Base-by-base conservation (phyloP, 805 yeast genomes). In the Pichia phayaonensis region DNA sequence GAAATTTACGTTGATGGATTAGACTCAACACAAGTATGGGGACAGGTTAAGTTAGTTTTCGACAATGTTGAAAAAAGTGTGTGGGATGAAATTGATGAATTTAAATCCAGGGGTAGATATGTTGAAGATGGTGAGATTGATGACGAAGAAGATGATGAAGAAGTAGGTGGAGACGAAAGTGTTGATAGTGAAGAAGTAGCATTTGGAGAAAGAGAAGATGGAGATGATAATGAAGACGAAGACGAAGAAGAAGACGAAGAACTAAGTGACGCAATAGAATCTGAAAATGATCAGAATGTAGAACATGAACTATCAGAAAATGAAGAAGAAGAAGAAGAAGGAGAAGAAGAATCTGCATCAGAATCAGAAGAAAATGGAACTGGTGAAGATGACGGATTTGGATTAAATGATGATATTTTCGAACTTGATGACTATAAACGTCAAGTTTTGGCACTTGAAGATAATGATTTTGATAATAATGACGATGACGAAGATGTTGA, bases 11-110 rank as follows among this genome's bases (percentile, higher is more conserved):
- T 85, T 15, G 95, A 90, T 45, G 98, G 97, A 0, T 72, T 92
- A 49, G 96, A 87, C 64, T 83, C 96, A 23, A 77, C 84, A 40
- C 98, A 92, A 63, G 90, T 94, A 0, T 92, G 92, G 89, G 95
- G 92, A 50, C 98, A 92, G 67, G 83, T 87, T 2, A 88, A 86
- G 66, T 76, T 92, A 70, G 83, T 92, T 20, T 71, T 89, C 39
- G 97, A 90, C 52, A 84, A 84, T 8, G 84, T 85, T 13, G 81
- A 84, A 26, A 89, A 84, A 45, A 73, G 75, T 36, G 62, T 86
- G 62, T 74, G 72, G 49, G 78, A 73, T 20, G 74, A 75, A 47
- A 76, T 88, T 42, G 81, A 82, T 2, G 72, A 68, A 38, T 61
- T 84, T 51, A 76, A 71, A 55, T 69, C 68, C 52, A 59, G 59